Percentiles rank a stretch among this genome's conserved stretches.
Evolutionary conservation across 805 yeast species (phyloP).

Genomic region (Saturnispora dispora): DNA sequence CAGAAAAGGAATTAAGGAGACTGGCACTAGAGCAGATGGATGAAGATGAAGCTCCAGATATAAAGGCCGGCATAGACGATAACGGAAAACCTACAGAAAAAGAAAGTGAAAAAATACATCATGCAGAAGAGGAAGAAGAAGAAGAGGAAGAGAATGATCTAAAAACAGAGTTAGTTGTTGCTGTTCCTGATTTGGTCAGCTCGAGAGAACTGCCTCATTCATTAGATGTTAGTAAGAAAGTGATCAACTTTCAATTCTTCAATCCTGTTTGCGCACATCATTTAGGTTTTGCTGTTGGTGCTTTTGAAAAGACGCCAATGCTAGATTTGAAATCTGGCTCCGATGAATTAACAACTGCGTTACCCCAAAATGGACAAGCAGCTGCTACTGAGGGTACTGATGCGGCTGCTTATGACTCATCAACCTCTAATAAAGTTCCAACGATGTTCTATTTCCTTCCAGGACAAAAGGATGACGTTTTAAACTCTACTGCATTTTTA

Average conservation of each 20-base stretch:
- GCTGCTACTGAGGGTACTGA: slow-evolving; percentile 20
- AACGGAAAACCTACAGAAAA: slow-evolving; percentile 27
- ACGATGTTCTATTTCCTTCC: slow-evolving; percentile 58
- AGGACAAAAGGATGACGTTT: slow-evolving; percentile 43
- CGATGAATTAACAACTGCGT: slow-evolving; percentile 19
- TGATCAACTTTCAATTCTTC: slow-evolving; percentile 66
- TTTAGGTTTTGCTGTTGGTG: slow-evolving; percentile 90
- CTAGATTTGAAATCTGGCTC: slow-evolving; percentile 32
- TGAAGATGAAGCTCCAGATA: slow-evolving; percentile 27
- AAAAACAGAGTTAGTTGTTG: slow-evolving; percentile 46
- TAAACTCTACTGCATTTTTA: slow-evolving; percentile 68
- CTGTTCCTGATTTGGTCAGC: slow-evolving; percentile 61
- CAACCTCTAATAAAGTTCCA: slow-evolving; percentile 34
- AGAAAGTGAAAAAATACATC: slow-evolving; percentile 11
- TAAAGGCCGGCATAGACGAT: slow-evolving; percentile 23
- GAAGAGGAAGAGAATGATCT: slow-evolving; percentile 38
- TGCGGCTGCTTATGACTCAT: slow-evolving; percentile 10
- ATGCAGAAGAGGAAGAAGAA: slow-evolving; percentile 25
- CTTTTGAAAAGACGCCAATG: slow-evolving; percentile 60
- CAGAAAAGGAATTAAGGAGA: slow-evolving; percentile 22
- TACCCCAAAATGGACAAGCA: slow-evolving; percentile 21
- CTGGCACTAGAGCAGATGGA: slow-evolving; percentile 25
- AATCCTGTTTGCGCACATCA: slow-evolving; percentile 91
- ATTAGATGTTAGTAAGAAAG: slow-evolving; percentile 62
- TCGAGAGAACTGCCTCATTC: slow-evolving; percentile 69